Base-by-base conservation (phyloP, 768 basidiomycete genomes). In the Russula ochroleuca region DNA sequence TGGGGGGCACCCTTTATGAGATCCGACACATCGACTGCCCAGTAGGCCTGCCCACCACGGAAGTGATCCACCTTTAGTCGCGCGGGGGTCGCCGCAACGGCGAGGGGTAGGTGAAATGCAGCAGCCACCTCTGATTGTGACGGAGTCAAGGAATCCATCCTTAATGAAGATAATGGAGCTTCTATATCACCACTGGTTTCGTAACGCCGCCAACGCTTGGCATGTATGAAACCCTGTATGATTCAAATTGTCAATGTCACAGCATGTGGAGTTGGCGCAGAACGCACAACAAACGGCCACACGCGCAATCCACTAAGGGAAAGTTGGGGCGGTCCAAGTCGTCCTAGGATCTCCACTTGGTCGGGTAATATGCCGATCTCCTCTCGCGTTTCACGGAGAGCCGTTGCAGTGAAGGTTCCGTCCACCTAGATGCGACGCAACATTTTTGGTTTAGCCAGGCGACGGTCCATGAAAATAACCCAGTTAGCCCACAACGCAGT, bases 281-380 rank as follows among this genome's bases (percentile, higher is more conserved):
- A 50, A 80, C 85, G 76, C 74, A 92, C 90, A 52, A 91, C 84
- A 69, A 83, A 87, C 31, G 90, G 88, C 85, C 86, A 89, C 10
- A 92, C 90, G 17, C 79, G 74, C 74, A 88, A 75, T 23, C 85
- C 84, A 19, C 76, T 72, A 35, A 85, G 75, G 63, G 83, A 87
- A 35, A 77, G 69, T 70, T 87, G 82, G 1, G 87, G 77, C 5
- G 88, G 85, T 11, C 84, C 83, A 19, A 90, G 75, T 60, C 79
- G 73, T 6, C 90, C 91, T 0, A 91, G 73, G 52, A 90, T 74
- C 52, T 91, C 85, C 23, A 92, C 76, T 66, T 82, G 80, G 40
- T 74, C 70, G n/a, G 85, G 79, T 37, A 73, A 70, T 50, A 92
- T 78, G 7, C 87, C 87, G 51, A 90, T 72, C 71, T 92, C 90